These are phyloP conservation scores for Yarrowia divulgata DNA, from an alignment of 805 yeast species.

Conservation along the genomic window DNA sequence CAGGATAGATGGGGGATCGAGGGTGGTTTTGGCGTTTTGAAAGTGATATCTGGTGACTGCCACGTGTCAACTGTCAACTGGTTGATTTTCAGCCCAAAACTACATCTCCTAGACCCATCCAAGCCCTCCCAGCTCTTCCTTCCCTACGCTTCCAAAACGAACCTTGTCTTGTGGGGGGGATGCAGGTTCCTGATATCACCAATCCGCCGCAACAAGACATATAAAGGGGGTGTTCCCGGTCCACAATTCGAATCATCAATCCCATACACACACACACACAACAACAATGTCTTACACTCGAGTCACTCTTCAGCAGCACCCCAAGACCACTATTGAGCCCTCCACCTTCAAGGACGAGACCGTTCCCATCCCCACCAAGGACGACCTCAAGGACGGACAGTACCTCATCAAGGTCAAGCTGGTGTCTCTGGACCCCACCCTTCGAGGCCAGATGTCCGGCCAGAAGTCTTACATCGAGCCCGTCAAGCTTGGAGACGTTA, in stretches of 20 bases:
- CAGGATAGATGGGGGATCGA: too few relatives aligned
- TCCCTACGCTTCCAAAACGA: slow-evolving; percentile 8
- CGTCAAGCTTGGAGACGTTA: slow-evolving; percentile 30
- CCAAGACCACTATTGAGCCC: slow-evolving; percentile 24
- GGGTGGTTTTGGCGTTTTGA: too few relatives aligned
- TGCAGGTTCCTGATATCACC: slow-evolving; percentile 19
- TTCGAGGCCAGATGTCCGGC: slow-evolving; percentile 41
- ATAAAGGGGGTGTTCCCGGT: neutral
- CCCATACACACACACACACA: neutral
- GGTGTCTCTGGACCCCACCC: slow-evolving; percentile 40
- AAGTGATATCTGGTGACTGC: neutral
- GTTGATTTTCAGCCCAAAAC: neutral
- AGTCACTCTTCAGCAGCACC: slow-evolving; percentile 19
- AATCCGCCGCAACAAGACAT: neutral
- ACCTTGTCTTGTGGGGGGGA: slow-evolving; percentile 6
- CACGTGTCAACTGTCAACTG: too few relatives aligned
- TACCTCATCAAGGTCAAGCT: slow-evolving; percentile 35
- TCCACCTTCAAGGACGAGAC: slow-evolving; percentile 32
- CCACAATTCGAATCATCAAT: neutral
- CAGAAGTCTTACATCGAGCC: slow-evolving; percentile 30
- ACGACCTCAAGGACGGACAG: slow-evolving; percentile 24
- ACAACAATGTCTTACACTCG: slow-evolving; percentile 30
- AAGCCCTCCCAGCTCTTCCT: neutral
- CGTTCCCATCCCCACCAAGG: slow-evolving; percentile 26
- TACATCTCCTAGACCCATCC: neutral